Percentiles rank a stretch among this genome's conserved stretches.
Conservation (phyloP, 805 yeast species). For the Ogataea allantospora region DNA sequence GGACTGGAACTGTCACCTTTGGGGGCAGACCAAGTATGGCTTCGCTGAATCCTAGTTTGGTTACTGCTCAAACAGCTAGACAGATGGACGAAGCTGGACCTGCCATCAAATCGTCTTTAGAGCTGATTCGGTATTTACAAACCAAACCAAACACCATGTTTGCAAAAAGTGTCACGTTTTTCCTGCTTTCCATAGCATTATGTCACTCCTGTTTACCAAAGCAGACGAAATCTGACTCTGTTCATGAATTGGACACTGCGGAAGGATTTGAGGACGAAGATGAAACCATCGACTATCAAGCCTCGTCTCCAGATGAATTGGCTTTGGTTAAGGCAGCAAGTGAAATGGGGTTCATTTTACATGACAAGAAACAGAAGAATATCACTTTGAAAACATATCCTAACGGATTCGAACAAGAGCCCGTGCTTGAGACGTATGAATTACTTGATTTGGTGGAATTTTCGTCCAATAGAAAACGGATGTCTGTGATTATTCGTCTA, state of each 20-base stretch:
- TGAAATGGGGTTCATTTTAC: constrained; percentile 88
- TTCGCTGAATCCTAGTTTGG: constrained; percentile 30
- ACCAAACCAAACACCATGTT: constrained; percentile 65
- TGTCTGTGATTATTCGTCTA: constrained; percentile 81
- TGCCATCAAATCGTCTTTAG: constrained; percentile 57
- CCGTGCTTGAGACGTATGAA: constrained; percentile 67
- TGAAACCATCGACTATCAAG: constrained; percentile 72
- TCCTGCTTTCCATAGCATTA: constrained; percentile 75
- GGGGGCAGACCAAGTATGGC: constrained; percentile 62
- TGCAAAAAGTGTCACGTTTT: constrained; percentile 72
- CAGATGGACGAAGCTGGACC: constrained; percentile 25
- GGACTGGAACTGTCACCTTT: constrained; percentile 26
- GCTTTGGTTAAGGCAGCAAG: constrained; percentile 94
- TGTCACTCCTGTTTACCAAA: constrained; percentile 91
- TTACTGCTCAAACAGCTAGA: constrained; percentile 41
- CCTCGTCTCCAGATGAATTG: constrained; percentile 94
- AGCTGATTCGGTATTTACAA: constrained; percentile 69
- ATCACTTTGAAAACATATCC: constrained; percentile 79
- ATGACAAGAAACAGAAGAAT: constrained; percentile 58
- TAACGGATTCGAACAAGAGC: constrained; percentile 65
- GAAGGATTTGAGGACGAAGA: constrained; percentile 31
- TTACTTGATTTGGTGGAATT: constrained; percentile 83
- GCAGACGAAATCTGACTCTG: constrained; percentile 28
- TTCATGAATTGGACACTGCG: constrained; percentile 11
- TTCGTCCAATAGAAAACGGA: constrained; percentile 83